phyloP scores from a whole-genome alignment of 2,329 filamentous ascomycete genomes.

The Arthroderma sp. region DNA sequence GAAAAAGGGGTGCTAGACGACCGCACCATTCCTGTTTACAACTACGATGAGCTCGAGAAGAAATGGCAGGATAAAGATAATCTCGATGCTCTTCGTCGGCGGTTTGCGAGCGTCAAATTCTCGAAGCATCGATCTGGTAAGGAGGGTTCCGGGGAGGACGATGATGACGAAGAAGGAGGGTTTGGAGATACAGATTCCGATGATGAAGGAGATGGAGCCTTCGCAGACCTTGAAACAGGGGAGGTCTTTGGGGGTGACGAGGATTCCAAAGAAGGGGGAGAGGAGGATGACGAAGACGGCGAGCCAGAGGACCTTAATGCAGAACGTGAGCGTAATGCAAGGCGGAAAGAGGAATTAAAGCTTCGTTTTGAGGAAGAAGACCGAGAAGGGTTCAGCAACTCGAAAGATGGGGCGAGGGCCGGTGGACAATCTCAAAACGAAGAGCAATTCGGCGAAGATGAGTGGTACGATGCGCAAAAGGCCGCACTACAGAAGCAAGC shows the following conservation, averaged over 20 bases:
- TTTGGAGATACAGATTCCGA: conserved; percentile 31
- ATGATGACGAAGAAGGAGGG: conserved; percentile 38
- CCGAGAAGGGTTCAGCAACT: conserved; percentile 75
- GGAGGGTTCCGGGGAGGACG: conserved; percentile 40
- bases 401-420: conserved; percentile 69
- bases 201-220: conserved; percentile 64
- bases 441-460: conserved; percentile 83
- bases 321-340: conserved; percentile 82
- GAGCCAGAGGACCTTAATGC: conserved; percentile 54
- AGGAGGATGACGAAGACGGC: conserved; percentile 38
- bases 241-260: conserved; percentile 40
- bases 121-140: conserved; percentile 43
- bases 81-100: conserved; percentile 58
- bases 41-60: conserved; percentile 67
- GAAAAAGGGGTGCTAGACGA: conserved; percentile 52
- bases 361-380: conserved; percentile 95
- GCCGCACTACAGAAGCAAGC: conserved; percentile 88
- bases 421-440: conserved; percentile 56
- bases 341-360: conserved; percentile 86
- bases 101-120: conserved; percentile 62
- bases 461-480: conserved; percentile 98
- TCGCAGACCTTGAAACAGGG: conserved; percentile 73
- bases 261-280: conserved; percentile 17
- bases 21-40: conserved; percentile 62
- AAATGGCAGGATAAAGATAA: conserved; percentile 78